Evolutionary conservation across 306 rosid species (phyloP).

Genomic region (Pterocarpus macrocarpus): DNA sequence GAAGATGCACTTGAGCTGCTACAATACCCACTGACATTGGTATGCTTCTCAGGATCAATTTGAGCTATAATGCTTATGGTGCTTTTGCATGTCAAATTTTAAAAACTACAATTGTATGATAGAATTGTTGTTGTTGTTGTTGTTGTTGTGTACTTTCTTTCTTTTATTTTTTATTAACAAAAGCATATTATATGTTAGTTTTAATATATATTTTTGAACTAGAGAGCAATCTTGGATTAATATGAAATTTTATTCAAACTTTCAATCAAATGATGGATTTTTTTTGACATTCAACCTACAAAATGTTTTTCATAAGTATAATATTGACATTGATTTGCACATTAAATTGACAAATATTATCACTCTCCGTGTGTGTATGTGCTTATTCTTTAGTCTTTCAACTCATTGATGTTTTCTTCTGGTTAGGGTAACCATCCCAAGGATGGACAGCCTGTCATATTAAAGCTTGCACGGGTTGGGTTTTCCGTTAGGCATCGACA

Average conservation of each 20-base stretch:
- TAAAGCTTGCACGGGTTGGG: constrained; percentile 72
- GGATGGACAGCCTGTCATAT: constrained; percentile 78
- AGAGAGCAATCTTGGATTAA: not conserved
- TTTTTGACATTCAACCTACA: not conserved
- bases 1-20: constrained; percentile 75
- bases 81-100: constrained; percentile 32
- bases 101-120: not conserved
- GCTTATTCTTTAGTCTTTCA: constrained; percentile 5
- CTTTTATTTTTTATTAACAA: not conserved
- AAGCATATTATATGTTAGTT: constrained; percentile 8
- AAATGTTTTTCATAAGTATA: not conserved
- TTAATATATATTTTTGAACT: not conserved
- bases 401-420: constrained; percentile 42
- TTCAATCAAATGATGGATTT: constrained; percentile 3
- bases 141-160: not conserved
- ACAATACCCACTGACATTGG: constrained; percentile 88
- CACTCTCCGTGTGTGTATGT: not conserved
- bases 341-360: constrained; percentile 21
- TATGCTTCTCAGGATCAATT: constrained; percentile 51
- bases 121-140: not conserved
- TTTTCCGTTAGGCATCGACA: constrained; percentile 71
- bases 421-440: constrained; percentile 85
- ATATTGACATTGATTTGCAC: constrained; percentile 6
- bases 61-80: constrained; percentile 4
- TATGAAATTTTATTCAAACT: constrained; percentile 9